phyloP scores from a whole-genome alignment of 148 eudicot genomes.

The Chenopodium quinoa region DNA sequence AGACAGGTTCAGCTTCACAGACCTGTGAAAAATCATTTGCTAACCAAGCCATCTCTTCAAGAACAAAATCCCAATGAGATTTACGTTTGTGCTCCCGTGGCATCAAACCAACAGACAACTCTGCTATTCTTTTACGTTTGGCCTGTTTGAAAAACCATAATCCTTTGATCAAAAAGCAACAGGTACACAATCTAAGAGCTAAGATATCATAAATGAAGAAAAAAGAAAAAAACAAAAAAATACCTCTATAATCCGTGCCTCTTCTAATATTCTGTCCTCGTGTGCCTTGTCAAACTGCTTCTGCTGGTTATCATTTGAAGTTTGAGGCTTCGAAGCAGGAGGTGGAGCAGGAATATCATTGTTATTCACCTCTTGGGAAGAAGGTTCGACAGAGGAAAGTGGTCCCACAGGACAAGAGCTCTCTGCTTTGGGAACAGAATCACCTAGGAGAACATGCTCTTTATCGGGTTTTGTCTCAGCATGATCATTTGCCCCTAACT shows the following conservation, averaged over 20 bases:
- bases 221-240: conserved; percentile 22
- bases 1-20: conserved; percentile 4
- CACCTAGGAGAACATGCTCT: conserved; percentile 25
- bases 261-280: conserved; percentile 85
- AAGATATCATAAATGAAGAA: conserved; percentile 10
- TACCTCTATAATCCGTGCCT: conserved; percentile 86
- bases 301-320: conserved; percentile 36
- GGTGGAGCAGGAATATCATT: conserved; percentile 27
- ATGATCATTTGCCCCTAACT: conserved; percentile 32
- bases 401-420: conserved; percentile 30
- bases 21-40: conserved; percentile 99
- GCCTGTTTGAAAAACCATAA: conserved; percentile 51
- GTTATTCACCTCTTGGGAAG: conserved; percentile 28
- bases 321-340: conserved; percentile 37
- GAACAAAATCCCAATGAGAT: conserved; percentile 87
- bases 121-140: conserved; percentile 72
- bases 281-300: conserved; percentile 53
- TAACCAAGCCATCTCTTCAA: conserved; percentile 97
- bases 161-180: conserved; percentile 5
- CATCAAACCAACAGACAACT: conserved; percentile 49
- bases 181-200: conserved; percentile 11
- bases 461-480: conserved; percentile 37
- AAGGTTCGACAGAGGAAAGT: conserved; percentile 32
- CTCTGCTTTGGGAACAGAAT: conserved; percentile 30
- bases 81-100: conserved; percentile 42